Conservation (phyloP, 2,329 filamentous ascomycete genomes). For the Cladosporium sp. region DNA sequence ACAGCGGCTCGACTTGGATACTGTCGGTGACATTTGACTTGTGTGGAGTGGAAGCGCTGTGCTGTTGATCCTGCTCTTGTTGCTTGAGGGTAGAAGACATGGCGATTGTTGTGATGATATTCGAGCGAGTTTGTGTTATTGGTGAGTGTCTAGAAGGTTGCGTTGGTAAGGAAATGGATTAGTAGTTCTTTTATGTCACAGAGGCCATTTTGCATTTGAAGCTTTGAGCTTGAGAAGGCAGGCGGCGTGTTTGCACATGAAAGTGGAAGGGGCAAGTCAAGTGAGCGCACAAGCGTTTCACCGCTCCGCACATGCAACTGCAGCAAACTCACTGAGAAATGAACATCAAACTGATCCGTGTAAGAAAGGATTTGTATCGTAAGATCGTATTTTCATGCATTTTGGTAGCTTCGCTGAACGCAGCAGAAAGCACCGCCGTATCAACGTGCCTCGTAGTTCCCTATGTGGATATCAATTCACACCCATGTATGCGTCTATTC, state of each 20-base stretch:
- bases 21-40: neutral
- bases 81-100: neutral
- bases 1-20: neutral
- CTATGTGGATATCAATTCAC: neutral
- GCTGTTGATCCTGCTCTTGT: neutral
- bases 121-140: neutral
- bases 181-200: neutral
- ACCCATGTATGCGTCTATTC: slow-evolving; percentile 38
- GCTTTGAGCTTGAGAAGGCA: neutral
- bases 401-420: slow-evolving; percentile 12
- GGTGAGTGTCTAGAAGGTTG: neutral
- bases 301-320: neutral
- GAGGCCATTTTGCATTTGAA: neutral
- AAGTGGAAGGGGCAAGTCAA: neutral
- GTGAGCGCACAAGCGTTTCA: neutral
- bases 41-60: neutral
- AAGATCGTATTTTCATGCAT: slow-evolving; percentile 9
- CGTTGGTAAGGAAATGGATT: neutral
- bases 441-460: neutral
- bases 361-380: neutral
- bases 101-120: neutral
- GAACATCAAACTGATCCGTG: neutral
- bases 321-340: neutral
- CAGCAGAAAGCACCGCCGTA: slow-evolving; percentile 6
- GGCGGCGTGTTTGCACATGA: neutral